phyloP scores from a whole-genome alignment of 1,139 yeast species.

The Geotrichum armillariae region DNA sequence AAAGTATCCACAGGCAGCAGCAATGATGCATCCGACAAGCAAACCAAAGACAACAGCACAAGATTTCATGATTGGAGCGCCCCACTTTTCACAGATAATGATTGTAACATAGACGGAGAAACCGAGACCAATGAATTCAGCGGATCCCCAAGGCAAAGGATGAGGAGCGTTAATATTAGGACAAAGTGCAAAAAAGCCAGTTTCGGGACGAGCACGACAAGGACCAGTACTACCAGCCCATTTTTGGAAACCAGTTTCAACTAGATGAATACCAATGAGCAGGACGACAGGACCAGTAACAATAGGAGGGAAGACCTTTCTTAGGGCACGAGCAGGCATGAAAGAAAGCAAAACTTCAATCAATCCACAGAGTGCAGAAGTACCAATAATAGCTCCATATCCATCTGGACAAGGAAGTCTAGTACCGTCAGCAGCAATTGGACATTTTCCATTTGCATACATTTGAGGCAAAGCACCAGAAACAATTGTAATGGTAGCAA shows the following conservation, averaged over 20 bases:
- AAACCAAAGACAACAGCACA: conserved; percentile 87
- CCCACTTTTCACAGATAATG: conserved; percentile 76
- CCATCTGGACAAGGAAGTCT: conserved; percentile 84
- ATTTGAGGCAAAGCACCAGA: conserved; percentile 73
- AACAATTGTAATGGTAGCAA: conserved; percentile 83
- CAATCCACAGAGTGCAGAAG: conserved; percentile 74
- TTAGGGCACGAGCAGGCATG: conserved; percentile 68
- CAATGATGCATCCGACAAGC: conserved; percentile 84
- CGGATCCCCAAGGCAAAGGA: conserved; percentile 78
- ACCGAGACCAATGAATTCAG: conserved; percentile 82
- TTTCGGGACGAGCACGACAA: conserved; percentile 37
- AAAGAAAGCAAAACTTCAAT: conserved; percentile 72
- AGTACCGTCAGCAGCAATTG: conserved; percentile 56
- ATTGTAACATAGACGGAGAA: conserved; percentile 76
- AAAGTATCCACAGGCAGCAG: conserved; percentile 88
- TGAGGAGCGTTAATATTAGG: conserved; percentile 48
- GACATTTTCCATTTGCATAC: conserved; percentile 74
- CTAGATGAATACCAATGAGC: conserved; percentile 70
- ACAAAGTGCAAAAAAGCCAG: conserved; percentile 54
- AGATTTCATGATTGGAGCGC: conserved; percentile 92
- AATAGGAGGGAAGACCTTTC: conserved; percentile 77
- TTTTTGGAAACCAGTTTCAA: conserved; percentile 71
- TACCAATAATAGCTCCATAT: conserved; percentile 81
- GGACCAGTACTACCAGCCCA: conserved; percentile 84
- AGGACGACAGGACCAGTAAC: conserved; percentile 93